A percentile compares a stretch with the other conserved stretches of the same genome.
Evolutionary conservation across 176 grass and related monocot species (phyloP).

Genomic region (Oropetium thomaeum): DNA sequence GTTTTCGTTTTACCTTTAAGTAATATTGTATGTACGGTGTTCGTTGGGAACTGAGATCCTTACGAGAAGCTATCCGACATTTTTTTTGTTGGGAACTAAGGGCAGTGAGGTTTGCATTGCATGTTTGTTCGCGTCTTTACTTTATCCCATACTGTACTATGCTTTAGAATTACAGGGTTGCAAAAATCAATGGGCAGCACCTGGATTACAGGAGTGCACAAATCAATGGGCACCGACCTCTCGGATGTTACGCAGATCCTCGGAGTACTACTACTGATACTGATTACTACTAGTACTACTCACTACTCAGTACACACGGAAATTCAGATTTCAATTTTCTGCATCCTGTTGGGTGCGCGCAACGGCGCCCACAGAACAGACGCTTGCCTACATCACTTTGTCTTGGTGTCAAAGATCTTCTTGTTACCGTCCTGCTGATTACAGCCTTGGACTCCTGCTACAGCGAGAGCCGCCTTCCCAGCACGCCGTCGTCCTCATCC

Average conservation of each 20-base stretch:
- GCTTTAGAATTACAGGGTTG: background rate
- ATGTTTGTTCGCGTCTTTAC: too few species aligned
- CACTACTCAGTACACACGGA: background rate
- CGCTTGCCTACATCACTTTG: slow-evolving; percentile 26
- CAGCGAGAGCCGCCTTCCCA: slow-evolving; percentile 45
- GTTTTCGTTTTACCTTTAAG: too few species aligned
- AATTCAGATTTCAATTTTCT: background rate
- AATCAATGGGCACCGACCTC: slow-evolving; percentile 9
- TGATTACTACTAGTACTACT: too few species aligned
- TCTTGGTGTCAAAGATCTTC: background rate
- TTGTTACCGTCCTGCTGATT: background rate
- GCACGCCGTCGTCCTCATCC: slow-evolving; percentile 15
- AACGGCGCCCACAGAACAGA: background rate
- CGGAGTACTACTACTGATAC: background rate
- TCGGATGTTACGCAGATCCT: background rate
- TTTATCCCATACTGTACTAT: too few species aligned
- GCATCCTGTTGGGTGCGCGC: slow-evolving; percentile 7
- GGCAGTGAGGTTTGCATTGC: too few species aligned
- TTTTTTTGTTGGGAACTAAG: too few species aligned
- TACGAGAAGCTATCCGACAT: too few species aligned
- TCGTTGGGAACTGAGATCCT: background rate
- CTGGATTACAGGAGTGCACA: background rate
- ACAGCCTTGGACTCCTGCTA: background rate
- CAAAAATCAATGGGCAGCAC: slow-evolving; percentile 3
- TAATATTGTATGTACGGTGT: too few species aligned